phyloP scores from a whole-genome alignment of 2,329 filamentous ascomycete species.

The Mollisiaceae sp. region DNA sequence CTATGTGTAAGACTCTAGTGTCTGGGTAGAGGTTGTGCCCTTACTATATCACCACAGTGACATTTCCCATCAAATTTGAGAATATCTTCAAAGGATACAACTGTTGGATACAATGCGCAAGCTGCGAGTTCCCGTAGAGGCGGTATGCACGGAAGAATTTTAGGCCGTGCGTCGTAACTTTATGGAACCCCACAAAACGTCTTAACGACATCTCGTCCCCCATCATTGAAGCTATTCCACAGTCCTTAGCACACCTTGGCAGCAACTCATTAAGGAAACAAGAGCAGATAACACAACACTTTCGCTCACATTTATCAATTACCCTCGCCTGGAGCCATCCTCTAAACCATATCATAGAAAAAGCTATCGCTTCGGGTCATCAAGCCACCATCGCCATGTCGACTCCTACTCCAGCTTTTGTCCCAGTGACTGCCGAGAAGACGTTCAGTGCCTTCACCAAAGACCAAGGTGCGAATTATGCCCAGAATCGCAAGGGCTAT shows the following conservation, averaged over 20 bases:
- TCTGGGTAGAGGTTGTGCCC: no score
- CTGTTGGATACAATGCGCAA: neutral
- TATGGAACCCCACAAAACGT: neutral
- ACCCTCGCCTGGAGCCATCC: neutral
- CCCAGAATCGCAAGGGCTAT: slow-evolving; percentile 27
- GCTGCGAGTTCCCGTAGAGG: neutral
- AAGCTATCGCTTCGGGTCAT: neutral
- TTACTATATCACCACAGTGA: no score
- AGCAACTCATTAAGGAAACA: no score
- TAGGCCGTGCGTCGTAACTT: neutral
- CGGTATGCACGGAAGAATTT: neutral
- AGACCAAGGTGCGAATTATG: slow-evolving; percentile 34
- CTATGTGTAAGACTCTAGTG: no score
- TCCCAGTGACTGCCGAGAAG: slow-evolving; percentile 24
- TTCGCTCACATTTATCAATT: neutral
- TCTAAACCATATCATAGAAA: neutral
- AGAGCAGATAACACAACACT: neutral
- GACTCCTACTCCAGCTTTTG: neutral
- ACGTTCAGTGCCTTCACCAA: slow-evolving; percentile 32
- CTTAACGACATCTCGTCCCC: neutral
- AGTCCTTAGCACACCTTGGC: no score
- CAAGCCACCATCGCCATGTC: neutral
- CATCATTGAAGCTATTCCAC: no score
- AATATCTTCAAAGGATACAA: neutral
- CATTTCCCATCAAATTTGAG: no score